Evolutionary conservation across 192 early-diverging fungal species (phyloP), one percentile per base, ranked within the genome.

Genomic region (Linnemannia exigua): DNA sequence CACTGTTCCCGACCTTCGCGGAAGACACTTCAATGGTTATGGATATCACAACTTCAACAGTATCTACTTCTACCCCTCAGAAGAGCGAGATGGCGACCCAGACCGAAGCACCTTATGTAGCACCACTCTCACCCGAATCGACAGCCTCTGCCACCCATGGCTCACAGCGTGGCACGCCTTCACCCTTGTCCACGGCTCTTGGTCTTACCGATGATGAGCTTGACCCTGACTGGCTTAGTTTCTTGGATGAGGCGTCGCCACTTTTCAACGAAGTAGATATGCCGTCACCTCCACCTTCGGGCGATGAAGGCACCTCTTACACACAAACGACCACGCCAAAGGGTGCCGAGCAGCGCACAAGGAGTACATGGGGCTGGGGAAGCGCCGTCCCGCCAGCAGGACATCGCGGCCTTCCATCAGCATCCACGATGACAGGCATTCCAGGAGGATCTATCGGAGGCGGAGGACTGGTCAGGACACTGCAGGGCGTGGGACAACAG

Each of bases 211-310:
- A 86, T 22, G 83, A 86, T 6, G 77, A 80, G 50, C 33, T 86
- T 22, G 83, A 86, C 33, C 83, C 83, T 1, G 83, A 86, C 50
- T 86, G 83, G 83, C 78, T 86, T 31, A 86, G 46, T 38, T 86
- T 86, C 69, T 72, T 86, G 74, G 83, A 86, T 33, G 83, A 86
- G 61, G 83, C 83, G 12, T 76, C 77, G n/a, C 73, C 77, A 54
- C 33, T 86, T 25, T 79, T 86, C 61, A 73, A 74, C 7, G 83
- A 86, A 16, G 52, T 72, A 8, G 78, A 80, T 25, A 79, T 76
- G 74, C 78, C 76, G 2, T 77, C 70, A 31, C 77, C 82, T 20
- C 67, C 82, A 5, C 73, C 68, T 44, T 79, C 82, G 6, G 81
- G 70, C 22, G 75, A 82, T 25, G 81, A 82, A 12, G 33, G 72